A percentile compares a stretch with the other conserved stretches of the same genome.
These are phyloP conservation scores for Rhododendron williamsianum DNA, from an alignment of 148 eudicot genomes.

Conservation along the genomic window DNA sequence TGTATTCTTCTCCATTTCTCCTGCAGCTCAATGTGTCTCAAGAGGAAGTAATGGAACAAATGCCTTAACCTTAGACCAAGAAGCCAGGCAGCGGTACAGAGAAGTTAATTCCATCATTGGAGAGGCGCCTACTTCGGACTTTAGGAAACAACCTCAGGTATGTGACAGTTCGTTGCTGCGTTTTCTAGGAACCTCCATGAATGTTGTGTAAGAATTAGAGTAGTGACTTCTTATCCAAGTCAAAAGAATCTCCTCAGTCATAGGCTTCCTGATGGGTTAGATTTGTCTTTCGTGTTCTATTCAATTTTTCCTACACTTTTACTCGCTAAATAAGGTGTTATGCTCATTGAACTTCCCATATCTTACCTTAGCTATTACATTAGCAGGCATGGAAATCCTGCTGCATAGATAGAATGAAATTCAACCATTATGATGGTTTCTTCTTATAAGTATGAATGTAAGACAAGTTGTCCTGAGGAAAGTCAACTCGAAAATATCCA, in stretches of 20 bases:
- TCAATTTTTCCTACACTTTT: neutral
- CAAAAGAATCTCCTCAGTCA: neutral
- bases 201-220: neutral
- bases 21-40: slow-evolving; percentile 2
- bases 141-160: slow-evolving; percentile 13
- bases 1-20: neutral
- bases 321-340: neutral
- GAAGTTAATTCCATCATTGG: neutral
- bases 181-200: neutral
- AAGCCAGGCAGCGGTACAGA: neutral
- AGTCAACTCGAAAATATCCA: neutral
- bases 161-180: neutral
- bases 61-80: neutral
- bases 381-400: neutral
- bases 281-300: neutral
- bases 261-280: neutral
- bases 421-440: neutral
- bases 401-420: neutral
- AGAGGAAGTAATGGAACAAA: slow-evolving; percentile 9
- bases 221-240: neutral
- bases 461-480: neutral
- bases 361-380: neutral
- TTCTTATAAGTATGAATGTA: neutral
- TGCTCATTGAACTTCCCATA: neutral
- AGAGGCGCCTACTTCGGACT: neutral